Base-by-base conservation (phyloP, 1,284 basidiomycete genomes). In the Rhodotorula sp. region DNA sequence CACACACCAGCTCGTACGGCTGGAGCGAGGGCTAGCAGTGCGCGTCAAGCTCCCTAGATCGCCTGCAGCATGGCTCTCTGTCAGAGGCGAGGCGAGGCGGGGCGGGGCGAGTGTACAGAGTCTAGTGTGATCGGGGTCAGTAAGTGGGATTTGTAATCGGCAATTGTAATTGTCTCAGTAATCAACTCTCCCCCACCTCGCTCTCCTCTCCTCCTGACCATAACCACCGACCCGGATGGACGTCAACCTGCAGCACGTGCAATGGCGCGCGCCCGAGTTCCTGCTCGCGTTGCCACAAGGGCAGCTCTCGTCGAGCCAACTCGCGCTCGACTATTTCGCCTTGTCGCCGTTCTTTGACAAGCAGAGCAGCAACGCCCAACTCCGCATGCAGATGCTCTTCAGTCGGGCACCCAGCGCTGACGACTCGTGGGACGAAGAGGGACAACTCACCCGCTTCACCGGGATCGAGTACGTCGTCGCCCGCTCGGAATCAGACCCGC, bases 331-430 rank as follows among this genome's bases (percentile, higher is more conserved):
- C 67, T 93, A 93, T 82, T 93, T 93, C 80, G 84, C 89, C 23
- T 87, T 87, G 1, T 92, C 90, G 23, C 91, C 91, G 87, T 92
- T 92, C 83, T 93, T 91, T 80, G 91, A 93, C 82, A 91, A 91
- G 80, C 88, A 91, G 81, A 92, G 91, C 81, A 93, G 90, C 81
- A 93, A 93, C 80, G 90, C 92, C 79, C 88, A 91, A 43, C 83
- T 93, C 59, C 88, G 91, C 77, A 93, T 93, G 91, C 91, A 93
- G 81, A 92, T 74, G 68, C 68, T 70, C 67, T 78, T 76, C 47
- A 70, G 69, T 0, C 56, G 74, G 20, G 90, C 89, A 0, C 71
- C 34, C 5, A n/a, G 71, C 12, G 68, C 71, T 59, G 87, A 88
- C 3, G 82, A 89, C 67, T 81, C 85, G 18, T 43, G 39, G 15